A percentile compares a stretch with the other conserved stretches of the same genome.
Conservation (phyloP, 139 green algal species). For the Zygnema circumcarinatum region DNA sequence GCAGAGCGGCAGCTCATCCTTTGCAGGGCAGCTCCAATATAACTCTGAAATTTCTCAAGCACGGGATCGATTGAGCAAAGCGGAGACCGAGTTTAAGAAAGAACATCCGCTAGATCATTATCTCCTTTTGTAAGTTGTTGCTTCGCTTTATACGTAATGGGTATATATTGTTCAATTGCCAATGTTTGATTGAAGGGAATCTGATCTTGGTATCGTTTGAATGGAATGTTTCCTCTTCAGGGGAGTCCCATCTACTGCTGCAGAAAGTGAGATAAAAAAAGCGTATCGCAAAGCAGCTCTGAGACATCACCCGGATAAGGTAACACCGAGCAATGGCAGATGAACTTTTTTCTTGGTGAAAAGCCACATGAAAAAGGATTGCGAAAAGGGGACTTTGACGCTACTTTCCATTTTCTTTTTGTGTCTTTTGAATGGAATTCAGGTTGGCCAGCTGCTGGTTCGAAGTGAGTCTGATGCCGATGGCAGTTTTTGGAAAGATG, state of each 20-base stretch:
- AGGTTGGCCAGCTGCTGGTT: constrained; percentile 23
- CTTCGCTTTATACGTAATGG: constrained; percentile 2
- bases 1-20: neutral
- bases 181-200: too few relatives aligned
- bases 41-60: constrained; percentile 20
- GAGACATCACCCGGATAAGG: constrained; percentile 59
- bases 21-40: too few relatives aligned
- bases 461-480: neutral
- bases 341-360: neutral
- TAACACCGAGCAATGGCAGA: too few relatives aligned
- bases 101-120: constrained; percentile 34
- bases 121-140: constrained; percentile 40
- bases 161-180: too few relatives aligned
- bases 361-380: neutral
- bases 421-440: neutral
- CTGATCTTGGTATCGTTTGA: too few relatives aligned
- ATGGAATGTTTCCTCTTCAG: too few relatives aligned
- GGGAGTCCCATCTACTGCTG: constrained; percentile 19
- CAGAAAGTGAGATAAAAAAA: constrained; percentile 49
- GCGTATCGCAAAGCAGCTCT: constrained; percentile 54
- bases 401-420: neutral
- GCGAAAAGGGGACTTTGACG: neutral
- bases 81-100: constrained; percentile 39
- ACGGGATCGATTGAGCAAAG: constrained; percentile 24
- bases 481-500: constrained; percentile 13